Evolutionary conservation across 78 protist genomes (phyloP), one percentile per base, ranked within the genome.

Genomic region (Chrysochromulina tobinii): DNA sequence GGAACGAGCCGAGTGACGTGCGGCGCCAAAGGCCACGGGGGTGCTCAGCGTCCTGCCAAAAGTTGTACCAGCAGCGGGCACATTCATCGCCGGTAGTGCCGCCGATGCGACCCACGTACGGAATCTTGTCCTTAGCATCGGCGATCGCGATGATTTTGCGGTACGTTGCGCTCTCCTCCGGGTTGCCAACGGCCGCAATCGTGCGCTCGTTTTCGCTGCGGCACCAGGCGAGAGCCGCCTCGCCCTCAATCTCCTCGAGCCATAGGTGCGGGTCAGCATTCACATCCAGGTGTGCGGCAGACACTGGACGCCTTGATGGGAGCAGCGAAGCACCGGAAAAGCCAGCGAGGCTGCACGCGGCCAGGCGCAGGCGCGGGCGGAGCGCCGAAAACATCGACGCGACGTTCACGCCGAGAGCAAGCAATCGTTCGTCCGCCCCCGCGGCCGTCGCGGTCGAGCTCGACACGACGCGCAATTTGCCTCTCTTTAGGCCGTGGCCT

Each of bases 191-290:
- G 21, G 21, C 48, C 58, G 1, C 50, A 23, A 58, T 4, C n/a
- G 89, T 50, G 20, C 6, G 9, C 72, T 15, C 66, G 68, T 90
- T 90, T 7, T 23, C 84, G 84, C 20, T 55, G 6, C 38, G 53
- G 9, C 69, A 84, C 91, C 91, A 88, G 0, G 0, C 57, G 38
- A 88, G 21, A 25, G 69, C 18, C 7, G 18, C 6, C 53, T 88
- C 85, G n/a, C 85, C 91, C 17, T 53, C 55, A 8, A 88, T 85
- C 25, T 68, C 91, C 57, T 88, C 91, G 50, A 88, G 91, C 91
- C 91, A 88, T 57, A 4, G 25, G 68, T 23, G 81, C 55, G 55
- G 81, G 48, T 67, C 90, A 38, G 38, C 38, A 38, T 38, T 38
- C 38, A 38, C 38, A 38, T 38, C 38, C 38, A 38, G 38, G 38